Evolutionary conservation across 2,329 filamentous ascomycete genomes (phyloP), one percentile per base, ranked within the genome.

Genomic region (Epichloe sp.): DNA sequence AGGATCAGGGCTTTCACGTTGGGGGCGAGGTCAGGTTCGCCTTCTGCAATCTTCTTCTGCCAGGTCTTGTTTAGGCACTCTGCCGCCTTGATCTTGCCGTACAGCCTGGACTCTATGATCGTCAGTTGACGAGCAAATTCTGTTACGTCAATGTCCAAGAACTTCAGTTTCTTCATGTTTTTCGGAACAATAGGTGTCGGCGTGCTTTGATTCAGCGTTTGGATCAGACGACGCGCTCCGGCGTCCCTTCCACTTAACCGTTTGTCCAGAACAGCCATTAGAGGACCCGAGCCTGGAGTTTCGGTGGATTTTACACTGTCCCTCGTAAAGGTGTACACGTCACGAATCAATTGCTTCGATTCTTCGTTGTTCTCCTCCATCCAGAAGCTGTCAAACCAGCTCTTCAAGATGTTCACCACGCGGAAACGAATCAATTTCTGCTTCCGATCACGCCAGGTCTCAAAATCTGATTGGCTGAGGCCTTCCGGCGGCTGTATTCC

Each of bases 151-250:
- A 98, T 96, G 64, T 98, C 93, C 51, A 97, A 72, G 71, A 98
- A 97, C 68, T 97, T 98, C 59, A 98, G 79, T 70, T 96, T 98
- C 78, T 93, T 96, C 89, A 98, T 95, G 66, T 97, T 96, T 77
- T 95, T 96, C 1, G 93, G 93, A 65, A 96, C 82, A 63, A 97
- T 96, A 1, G 93, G 88, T 37, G 85, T 73, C 4, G 93, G 91
- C 1, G 87, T 86, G 55, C 87, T 84, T 59, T 84, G 83, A 63
- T 83, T 91, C 56, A 93, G 74, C 0, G 89, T 97, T 55, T 93
- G 82, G 17, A 98, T 83, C 64, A 98, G 78, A 36, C 88, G 82
- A 63, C 94, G 90, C 10, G 84, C 85, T 19, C 87, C 84, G 15
- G 85, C 85, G 57, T 97, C 93, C 63, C 94, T 89, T 52, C 93